A percentile compares a stretch with the other conserved stretches of the same genome.
Conservation (phyloP, 1,139 yeast genomes). For the Nakaseomyces kungkrabaensis region DNA sequence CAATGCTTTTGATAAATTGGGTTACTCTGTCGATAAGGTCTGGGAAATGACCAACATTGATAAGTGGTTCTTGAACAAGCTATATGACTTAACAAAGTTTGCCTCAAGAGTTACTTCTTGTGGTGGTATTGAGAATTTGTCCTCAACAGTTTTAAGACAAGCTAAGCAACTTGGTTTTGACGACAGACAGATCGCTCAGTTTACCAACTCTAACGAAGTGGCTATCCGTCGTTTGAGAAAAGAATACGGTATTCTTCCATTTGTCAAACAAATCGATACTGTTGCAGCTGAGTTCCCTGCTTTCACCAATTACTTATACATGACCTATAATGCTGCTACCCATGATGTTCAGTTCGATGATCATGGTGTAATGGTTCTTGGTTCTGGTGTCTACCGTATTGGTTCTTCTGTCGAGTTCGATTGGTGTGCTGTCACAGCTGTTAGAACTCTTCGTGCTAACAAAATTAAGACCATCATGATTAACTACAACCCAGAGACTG, state of each 20-base stretch:
- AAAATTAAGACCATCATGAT: slow-evolving; percentile 92
- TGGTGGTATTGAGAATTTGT: slow-evolving; percentile 53
- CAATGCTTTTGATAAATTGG: slow-evolving; percentile 66
- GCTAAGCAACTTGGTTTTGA: slow-evolving; percentile 97
- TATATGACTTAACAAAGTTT: slow-evolving; percentile 60
- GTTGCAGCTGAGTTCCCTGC: slow-evolving; percentile 99
- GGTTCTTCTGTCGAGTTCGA: slow-evolving; percentile 93
- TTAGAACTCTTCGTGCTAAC: slow-evolving; percentile 82
- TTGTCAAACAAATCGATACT: slow-evolving; percentile 95
- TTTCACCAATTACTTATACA: slow-evolving; percentile 84
- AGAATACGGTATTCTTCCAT: slow-evolving; percentile 81
- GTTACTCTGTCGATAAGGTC: slow-evolving; percentile 85
- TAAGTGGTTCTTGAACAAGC: slow-evolving; percentile 92
- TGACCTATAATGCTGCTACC: slow-evolving; percentile 89
- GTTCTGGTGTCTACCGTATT: slow-evolving; percentile 90
- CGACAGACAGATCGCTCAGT: slow-evolving; percentile 92
- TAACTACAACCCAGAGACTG: slow-evolving; percentile 97
- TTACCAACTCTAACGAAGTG: slow-evolving; percentile 82
- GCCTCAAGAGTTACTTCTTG: slow-evolving; percentile 53
- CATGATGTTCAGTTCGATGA: slow-evolving; percentile 80
- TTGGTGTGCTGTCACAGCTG: slow-evolving; percentile 95
- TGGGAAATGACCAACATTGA: slow-evolving; percentile 91
- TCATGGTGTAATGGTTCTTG: slow-evolving; percentile 81
- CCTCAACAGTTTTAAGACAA: slow-evolving; percentile 53
- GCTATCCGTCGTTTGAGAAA: slow-evolving; percentile 87